Base-by-base conservation (phyloP, 495 filamentous ascomycete genomes). In the Trichoderma erinaceum region DNA sequence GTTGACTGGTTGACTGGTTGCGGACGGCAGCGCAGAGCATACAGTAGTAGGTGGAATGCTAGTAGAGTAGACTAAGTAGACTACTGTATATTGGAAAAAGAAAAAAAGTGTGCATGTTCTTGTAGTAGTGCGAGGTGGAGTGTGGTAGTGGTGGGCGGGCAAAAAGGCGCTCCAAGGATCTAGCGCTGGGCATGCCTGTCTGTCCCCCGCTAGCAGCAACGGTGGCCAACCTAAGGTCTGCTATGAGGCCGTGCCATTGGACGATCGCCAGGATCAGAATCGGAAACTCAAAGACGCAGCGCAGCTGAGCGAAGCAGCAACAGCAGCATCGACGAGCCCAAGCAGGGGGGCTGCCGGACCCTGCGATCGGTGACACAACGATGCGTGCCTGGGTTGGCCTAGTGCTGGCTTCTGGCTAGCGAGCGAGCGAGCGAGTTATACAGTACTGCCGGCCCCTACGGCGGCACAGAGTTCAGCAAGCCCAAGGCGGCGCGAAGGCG, bases 351-450 rank as follows among this genome's bases (percentile, higher is more conserved):
- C n/a, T 16, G 56, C 23, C 56, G 56, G 56, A 27, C 56, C 56
- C 56, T 61, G 23, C 56, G 56, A 61, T 61, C 56, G 56, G 56
- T 61, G 56, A 61, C 56, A 61, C 56, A 61, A 18, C 56, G 56
- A 61, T 61, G 56, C 12, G 56, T 61, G 56, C 56, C 56, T 61
- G 56, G 56, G 35, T 38, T 61, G 56, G 56, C 23, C 56, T 61
- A 32, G 56, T 32, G 48, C 12, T 15, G 50, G 29, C 29, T 16
- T 2, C 50, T 56, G 50, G n/a, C 16, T 56, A 23, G 43, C n/a
- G 10, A 56, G n/a, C 50, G 16, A 56, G 50, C 16, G 29, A 29
- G 29, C 4, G 18, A n/a, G 46, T 50, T 5, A 6, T 29, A 4
- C 29, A 29, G 29, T 4, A 29, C 43, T 46, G 43, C 18, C 43